A percentile compares a stretch with the other conserved stretches of the same genome.
phyloP scores from a whole-genome alignment of 306 rosid genomes.

The cucumber (Cucumis sativus) region DNA sequence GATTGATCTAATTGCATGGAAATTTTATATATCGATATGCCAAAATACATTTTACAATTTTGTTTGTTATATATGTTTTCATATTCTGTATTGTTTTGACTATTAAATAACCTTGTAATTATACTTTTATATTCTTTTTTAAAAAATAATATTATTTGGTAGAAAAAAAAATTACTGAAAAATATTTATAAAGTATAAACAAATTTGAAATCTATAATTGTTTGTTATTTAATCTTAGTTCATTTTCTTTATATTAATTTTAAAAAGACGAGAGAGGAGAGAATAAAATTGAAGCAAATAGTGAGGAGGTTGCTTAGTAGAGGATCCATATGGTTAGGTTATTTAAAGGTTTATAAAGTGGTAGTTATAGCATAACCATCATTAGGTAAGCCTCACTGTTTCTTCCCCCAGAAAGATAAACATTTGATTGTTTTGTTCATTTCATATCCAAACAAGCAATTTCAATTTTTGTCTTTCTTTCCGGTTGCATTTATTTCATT shows the following conservation, averaged over 20 bases:
- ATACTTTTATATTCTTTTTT: background rate
- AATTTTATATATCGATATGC: no score
- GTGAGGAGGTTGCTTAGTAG: background rate
- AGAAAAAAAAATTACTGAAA: no score
- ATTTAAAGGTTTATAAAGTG: background rate
- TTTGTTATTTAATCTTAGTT: no score
- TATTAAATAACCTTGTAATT: background rate
- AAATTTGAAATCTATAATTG: no score
- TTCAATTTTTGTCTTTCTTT: background rate
- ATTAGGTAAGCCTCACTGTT: slow-evolving; percentile 7
- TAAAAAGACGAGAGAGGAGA: no score
- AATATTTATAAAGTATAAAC: no score
- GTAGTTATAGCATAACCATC: slow-evolving; percentile 9
- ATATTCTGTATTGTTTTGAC: no score
- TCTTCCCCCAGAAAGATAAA: background rate
- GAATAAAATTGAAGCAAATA: background rate
- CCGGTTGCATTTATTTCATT: background rate
- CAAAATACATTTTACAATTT: no score
- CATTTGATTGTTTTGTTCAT: background rate
- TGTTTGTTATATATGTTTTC: no score
- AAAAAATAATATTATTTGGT: no score
- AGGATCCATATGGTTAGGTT: background rate
- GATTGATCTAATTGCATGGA: no score
- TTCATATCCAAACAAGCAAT: background rate
- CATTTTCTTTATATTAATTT: no score